Percentiles rank a stretch among this genome's conserved stretches.
Evolutionary conservation across 148 eudicot genomes (phyloP).

Genomic region (Rhododendron williamsianum): DNA sequence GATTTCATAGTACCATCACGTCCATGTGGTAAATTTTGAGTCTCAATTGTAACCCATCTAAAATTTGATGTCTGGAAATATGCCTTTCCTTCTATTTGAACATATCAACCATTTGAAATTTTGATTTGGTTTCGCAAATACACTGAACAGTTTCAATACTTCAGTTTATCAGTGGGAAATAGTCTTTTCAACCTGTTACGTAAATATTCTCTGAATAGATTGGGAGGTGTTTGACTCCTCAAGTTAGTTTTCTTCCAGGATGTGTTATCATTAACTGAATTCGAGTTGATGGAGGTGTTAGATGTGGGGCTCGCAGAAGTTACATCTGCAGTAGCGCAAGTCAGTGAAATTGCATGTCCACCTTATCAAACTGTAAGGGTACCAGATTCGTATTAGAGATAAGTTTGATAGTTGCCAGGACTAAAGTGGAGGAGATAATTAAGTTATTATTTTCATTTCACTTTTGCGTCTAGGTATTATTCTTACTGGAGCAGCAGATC

Average conservation of each 20-base stretch:
- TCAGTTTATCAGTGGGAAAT: too few relatives aligned
- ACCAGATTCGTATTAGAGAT: background rate
- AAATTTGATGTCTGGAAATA: background rate
- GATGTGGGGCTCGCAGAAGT: slow-evolving; percentile 70
- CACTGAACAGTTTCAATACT: background rate
- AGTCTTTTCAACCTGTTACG: too few relatives aligned
- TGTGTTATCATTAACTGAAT: slow-evolving; percentile 73
- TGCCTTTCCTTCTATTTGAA: background rate
- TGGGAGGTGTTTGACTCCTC: background rate
- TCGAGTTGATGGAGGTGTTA: slow-evolving; percentile 82
- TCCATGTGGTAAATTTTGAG: background rate
- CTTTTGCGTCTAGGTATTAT: slow-evolving; percentile 41
- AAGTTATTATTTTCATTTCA: slow-evolving; percentile 5
- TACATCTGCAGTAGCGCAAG: slow-evolving; percentile 40
- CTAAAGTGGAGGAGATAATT: background rate
- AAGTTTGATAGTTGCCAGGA: background rate
- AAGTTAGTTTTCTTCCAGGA: slow-evolving; percentile 40
- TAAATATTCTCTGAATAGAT: background rate
- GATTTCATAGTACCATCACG: background rate
- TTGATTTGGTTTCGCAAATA: background rate
- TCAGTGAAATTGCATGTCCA: slow-evolving; percentile 68
- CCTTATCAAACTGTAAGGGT: slow-evolving; percentile 60
- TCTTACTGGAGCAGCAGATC: slow-evolving; percentile 49
- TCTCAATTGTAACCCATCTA: background rate
- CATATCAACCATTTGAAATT: background rate